Base-by-base conservation (phyloP, 2,329 filamentous ascomycete species). In the Stenocarpella maydis region DNA sequence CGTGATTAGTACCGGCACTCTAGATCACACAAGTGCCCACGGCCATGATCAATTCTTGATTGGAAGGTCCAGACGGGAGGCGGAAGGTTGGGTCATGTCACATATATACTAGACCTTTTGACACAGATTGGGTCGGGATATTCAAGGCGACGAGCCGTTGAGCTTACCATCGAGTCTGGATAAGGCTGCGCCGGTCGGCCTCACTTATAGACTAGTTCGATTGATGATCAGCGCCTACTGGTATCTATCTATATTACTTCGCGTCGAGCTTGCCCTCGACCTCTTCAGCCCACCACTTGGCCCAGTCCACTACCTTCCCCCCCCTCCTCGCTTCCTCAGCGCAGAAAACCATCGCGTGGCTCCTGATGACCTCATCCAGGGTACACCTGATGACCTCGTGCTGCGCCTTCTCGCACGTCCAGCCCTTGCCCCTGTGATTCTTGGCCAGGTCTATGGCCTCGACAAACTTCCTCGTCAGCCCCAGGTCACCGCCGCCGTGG, bases 331-430 rank as follows among this genome's bases (percentile, higher is more conserved):
- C 94, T 75, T 97, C 92, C 80, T 98, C 96, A 0, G 95, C 96
- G 28, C 94, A 95, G 83, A 98, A 99, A 0, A 98, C 95, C 80
- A 96, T 88, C 2, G 92, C 95, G 81, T 98, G 96, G 76, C 94
- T 97, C 60, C 92, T 86, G n/a, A 98, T 86, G 1, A 92, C 89
- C 76, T 98, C 96, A 68, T 97, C 93, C 9, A 97, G 81, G 15
- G 91, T 92, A 80, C 93, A 97, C 0, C 94, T 94, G 31, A 98
- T 84, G 77, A 91, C 89, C 75, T 90, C 84, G 69, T 85, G 84
- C 84, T 98, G 95, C 1, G 95, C 95, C 71, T 86, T 86, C 49
- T 86, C 82, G 0, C 92, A 91, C 34, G 83, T 80, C 88, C 90
- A 89, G 0, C 85, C 87, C 69, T 88, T 84, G 71, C 90, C 91